Base-by-base conservation (phyloP, 2,329 filamentous ascomycete species). In the Xylariaceae sp. region DNA sequence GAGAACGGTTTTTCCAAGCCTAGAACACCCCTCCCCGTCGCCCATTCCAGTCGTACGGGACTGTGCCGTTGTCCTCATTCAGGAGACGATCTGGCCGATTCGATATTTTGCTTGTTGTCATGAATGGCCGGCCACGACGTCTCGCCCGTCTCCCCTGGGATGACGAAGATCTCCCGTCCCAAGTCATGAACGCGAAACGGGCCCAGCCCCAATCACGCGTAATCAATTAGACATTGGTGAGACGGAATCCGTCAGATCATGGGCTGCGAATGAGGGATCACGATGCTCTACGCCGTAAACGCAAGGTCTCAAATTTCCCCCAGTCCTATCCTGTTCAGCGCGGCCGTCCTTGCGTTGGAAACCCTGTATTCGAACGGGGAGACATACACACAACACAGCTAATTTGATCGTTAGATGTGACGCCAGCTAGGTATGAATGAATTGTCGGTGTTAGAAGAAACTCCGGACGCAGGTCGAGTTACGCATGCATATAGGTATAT, bases 391-490 rank as follows among this genome's bases (percentile, higher is more conserved):
- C 18, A 51, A 34, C n/a, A 10, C 34, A n/a, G 57, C 39, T 54
- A 34, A 44, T 45, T 37, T 52, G 42, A 39, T 51, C 53, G 17
- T 23, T n/a, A 45, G 13, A 45, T n/a, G 44, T 23, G n/a, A 15
- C 13, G 42, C n/a, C 42, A 45, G 42, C 9, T 42, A 42, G 45
- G 45, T 51, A 4, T 30, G 23, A 35, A 49, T 30, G 23, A 39
- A 49, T 13, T 44, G 49, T 44, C 51, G 51, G 55, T 59, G 62
- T 54, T 54, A 56, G 15, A 59, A 52, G 15, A 30, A 30, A 4
- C 42, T 23, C n/a, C 47, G 18, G 49, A 53, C 54, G 45, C 53
- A 51, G 53, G 56, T 59, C 39, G 34, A 53, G 56, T 57, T 53
- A 62, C 50, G 56, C 45, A 35, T 56, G n/a, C n/a, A 55, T 48